These are phyloP conservation scores for Luvunga scandens DNA, from an alignment of 345 rosid genomes.

Conservation along the genomic window DNA sequence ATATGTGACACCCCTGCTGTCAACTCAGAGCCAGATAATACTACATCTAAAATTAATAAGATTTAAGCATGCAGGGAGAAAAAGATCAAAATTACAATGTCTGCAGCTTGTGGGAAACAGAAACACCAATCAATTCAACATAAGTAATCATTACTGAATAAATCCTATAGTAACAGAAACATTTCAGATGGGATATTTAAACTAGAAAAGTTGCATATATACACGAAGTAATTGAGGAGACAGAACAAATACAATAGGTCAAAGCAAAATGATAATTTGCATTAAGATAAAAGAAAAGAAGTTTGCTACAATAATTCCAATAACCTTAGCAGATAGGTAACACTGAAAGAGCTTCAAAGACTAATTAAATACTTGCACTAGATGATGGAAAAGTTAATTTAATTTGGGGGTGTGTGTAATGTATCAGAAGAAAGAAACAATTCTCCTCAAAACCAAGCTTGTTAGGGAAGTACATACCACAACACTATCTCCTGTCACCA, in stretches of 20 bases:
- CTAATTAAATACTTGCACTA: background rate
- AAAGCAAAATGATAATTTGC: background rate
- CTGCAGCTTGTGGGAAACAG: background rate
- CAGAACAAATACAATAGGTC: background rate
- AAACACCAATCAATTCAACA: background rate
- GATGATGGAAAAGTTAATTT: background rate
- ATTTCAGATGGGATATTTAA: background rate
- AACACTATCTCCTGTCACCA: background rate
- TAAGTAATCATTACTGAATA: background rate
- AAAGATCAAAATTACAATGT: background rate
- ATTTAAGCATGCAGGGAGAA: background rate
- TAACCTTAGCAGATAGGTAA: background rate
- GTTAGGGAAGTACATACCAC: background rate
- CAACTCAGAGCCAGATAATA: background rate
- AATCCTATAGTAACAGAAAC: background rate
- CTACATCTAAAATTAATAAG: background rate
- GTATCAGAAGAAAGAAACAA: background rate
- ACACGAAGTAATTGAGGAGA: background rate
- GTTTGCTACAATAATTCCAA: background rate
- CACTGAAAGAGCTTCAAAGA: background rate
- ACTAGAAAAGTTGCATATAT: background rate
- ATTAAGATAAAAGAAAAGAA: background rate
- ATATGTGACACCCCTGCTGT: background rate
- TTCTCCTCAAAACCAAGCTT: background rate
- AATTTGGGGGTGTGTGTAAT: background rate